phyloP scores from a whole-genome alignment of 2,329 filamentous ascomycete species.

The Microdochium nivale region DNA sequence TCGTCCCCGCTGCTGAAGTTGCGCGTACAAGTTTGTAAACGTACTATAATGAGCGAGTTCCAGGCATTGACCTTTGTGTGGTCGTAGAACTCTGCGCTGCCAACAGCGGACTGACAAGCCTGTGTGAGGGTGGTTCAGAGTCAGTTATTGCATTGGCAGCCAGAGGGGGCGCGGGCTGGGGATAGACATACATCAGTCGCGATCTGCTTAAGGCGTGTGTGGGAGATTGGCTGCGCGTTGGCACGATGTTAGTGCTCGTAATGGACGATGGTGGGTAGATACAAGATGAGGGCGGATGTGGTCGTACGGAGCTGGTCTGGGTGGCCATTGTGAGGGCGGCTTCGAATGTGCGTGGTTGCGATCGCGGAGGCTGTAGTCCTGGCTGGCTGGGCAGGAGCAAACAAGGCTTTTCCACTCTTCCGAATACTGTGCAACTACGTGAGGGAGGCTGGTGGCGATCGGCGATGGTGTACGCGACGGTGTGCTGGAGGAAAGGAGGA shows the following conservation, averaged over 20 bases:
- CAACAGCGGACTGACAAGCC: conserved; percentile 77
- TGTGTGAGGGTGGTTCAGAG: conserved; percentile 25
- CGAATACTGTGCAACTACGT: background rate
- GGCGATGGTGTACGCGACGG: background rate
- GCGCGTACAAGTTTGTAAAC: conserved; percentile 19
- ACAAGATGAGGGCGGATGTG: background rate
- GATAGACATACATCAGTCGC: conserved; percentile 65
- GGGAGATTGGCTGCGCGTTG: conserved; percentile 57
- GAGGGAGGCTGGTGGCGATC: background rate
- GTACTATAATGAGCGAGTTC: conserved; percentile 90
- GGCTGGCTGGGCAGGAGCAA: background rate
- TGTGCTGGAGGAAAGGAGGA: background rate
- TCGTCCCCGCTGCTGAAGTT: background rate
- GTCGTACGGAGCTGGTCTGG: conserved; percentile 2
- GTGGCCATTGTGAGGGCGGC: conserved; percentile 7
- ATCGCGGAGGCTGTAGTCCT: background rate
- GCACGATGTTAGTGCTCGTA: background rate
- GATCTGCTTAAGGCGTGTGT: conserved; percentile 75
- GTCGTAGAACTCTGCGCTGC: conserved; percentile 70
- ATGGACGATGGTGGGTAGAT: conserved; percentile 3
- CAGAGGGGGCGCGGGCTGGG: conserved; percentile 2
- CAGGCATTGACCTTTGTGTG: conserved; percentile 77
- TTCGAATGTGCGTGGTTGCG: background rate
- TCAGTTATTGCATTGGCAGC: background rate
- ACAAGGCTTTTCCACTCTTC: background rate